Percentiles rank a stretch among this genome's conserved stretches.
Evolutionary conservation across 495 filamentous ascomycete genomes (phyloP).

Genomic region (Penicillium coffeae): DNA sequence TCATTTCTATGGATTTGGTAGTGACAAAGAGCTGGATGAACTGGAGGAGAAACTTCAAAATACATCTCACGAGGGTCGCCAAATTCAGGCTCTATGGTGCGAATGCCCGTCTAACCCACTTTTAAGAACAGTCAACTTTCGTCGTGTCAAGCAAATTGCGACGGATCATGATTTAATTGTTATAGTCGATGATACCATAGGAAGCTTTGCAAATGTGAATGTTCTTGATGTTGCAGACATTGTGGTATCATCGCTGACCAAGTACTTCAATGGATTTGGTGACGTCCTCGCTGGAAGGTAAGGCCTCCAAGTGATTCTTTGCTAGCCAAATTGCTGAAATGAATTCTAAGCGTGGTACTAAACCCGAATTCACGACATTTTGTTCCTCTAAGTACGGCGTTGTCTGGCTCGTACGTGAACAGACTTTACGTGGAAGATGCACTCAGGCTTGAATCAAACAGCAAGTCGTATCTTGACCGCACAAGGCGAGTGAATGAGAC

Average conservation of each 20-base stretch:
- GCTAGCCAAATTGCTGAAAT: neutral
- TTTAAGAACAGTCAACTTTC: constrained; percentile 37
- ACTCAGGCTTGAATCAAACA: constrained; percentile 19
- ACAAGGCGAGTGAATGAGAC: constrained; percentile 11
- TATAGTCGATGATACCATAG: constrained; percentile 49
- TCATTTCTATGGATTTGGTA: constrained; percentile 25
- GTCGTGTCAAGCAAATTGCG: constrained; percentile 32
- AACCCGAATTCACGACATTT: constrained; percentile 16
- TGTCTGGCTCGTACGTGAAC: constrained; percentile 6
- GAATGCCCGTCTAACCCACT: constrained; percentile 42
- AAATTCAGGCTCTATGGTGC: constrained; percentile 30
- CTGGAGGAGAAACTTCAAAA: constrained; percentile 23
- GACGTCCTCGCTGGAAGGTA: constrained; percentile 30
- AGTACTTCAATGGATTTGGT: constrained; percentile 25
- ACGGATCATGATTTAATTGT: constrained; percentile 42
- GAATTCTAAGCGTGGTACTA: constrained; percentile 6
- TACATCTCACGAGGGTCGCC: constrained; percentile 10
- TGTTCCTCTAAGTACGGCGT: neutral
- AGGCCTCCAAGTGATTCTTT: neutral
- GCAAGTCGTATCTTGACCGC: constrained; percentile 16
- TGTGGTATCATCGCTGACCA: constrained; percentile 27
- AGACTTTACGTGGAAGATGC: constrained; percentile 17
- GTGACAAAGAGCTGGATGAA: constrained; percentile 29
- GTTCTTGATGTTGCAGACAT: constrained; percentile 24
- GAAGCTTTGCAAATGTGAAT: constrained; percentile 48